Conservation (phyloP, 805 yeast genomes). For the Scheffersomyces lignosus region DNA sequence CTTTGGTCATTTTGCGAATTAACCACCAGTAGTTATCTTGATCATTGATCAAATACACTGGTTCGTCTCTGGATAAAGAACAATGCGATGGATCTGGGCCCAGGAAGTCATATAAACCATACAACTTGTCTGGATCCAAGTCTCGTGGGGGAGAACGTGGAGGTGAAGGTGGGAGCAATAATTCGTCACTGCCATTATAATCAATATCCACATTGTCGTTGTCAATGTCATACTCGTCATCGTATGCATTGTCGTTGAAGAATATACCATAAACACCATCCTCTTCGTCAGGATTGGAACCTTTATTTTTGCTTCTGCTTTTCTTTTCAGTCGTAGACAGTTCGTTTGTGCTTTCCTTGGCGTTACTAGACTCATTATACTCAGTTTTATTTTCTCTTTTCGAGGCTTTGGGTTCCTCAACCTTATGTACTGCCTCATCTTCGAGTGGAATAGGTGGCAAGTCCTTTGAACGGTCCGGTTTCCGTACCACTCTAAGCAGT, state of each 20-base stretch:
- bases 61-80: conserved; percentile 73
- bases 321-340: too few relatives aligned
- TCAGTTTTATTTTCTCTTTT: too few relatives aligned
- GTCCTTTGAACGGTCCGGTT: too few relatives aligned
- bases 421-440: neutral
- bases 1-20: conserved; percentile 48
- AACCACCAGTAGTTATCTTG: conserved; percentile 98
- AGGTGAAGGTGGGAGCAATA: conserved; percentile 56
- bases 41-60: conserved; percentile 80
- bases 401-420: too few relatives aligned
- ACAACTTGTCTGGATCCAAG: conserved; percentile 76
- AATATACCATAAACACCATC: neutral
- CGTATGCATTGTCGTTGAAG: conserved; percentile 1
- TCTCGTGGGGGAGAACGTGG: conserved; percentile 79
- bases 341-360: too few relatives aligned
- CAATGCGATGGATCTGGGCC: conserved; percentile 96
- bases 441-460: neutral
- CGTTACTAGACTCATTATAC: too few relatives aligned
- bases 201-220: conserved; percentile 26
- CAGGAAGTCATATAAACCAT: conserved; percentile 81
- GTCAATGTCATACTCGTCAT: conserved; percentile 8
- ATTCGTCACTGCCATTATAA: conserved; percentile 41
- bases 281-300: neutral
- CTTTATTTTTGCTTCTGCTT: too few relatives aligned
- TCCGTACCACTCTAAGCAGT: neutral